Evolutionary conservation across 768 basidiomycete species (phyloP).

Genomic region (Paxillus rubicundulus): DNA sequence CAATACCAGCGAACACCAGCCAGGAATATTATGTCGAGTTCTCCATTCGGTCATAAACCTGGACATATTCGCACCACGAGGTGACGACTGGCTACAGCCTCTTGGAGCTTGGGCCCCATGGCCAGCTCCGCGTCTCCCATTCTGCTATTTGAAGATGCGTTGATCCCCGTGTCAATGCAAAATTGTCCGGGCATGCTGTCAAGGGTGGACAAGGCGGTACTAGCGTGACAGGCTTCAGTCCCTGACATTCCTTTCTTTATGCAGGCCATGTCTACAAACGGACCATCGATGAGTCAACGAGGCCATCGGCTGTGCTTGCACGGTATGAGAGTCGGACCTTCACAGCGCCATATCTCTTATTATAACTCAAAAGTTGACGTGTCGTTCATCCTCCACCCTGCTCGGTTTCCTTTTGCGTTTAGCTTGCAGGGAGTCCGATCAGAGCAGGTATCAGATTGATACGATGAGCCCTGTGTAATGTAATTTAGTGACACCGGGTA

Average conservation of each 20-base stretch:
- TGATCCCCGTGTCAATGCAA: slow-evolving; percentile 24
- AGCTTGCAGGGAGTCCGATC: slow-evolving; percentile 25
- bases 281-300: slow-evolving; percentile 11
- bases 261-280: slow-evolving; percentile 8
- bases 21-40: slow-evolving; percentile 4
- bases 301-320: slow-evolving; percentile 28
- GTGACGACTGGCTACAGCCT: slow-evolving; percentile 1
- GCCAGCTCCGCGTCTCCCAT: not conserved
- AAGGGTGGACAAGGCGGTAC: slow-evolving; percentile 17
- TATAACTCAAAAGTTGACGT: slow-evolving; percentile 20
- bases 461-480: slow-evolving; percentile 11
- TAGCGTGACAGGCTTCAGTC: slow-evolving; percentile 15
- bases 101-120: slow-evolving; percentile 12
- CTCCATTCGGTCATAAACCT: slow-evolving; percentile 5
- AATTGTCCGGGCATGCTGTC: slow-evolving; percentile 27
- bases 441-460: slow-evolving; percentile 20
- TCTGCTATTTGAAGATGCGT: slow-evolving; percentile 17
- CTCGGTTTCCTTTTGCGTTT: slow-evolving; percentile 23
- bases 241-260: slow-evolving; percentile 25
- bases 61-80: slow-evolving; percentile 7
- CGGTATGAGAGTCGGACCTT: slow-evolving; percentile 17
- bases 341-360: slow-evolving; percentile 7
- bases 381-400: slow-evolving; percentile 12
- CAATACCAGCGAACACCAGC: not conserved
- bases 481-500: slow-evolving; percentile 20